Conservation (phyloP, 108 stramenopile genomes). For the Skeletonema grethae region DNA sequence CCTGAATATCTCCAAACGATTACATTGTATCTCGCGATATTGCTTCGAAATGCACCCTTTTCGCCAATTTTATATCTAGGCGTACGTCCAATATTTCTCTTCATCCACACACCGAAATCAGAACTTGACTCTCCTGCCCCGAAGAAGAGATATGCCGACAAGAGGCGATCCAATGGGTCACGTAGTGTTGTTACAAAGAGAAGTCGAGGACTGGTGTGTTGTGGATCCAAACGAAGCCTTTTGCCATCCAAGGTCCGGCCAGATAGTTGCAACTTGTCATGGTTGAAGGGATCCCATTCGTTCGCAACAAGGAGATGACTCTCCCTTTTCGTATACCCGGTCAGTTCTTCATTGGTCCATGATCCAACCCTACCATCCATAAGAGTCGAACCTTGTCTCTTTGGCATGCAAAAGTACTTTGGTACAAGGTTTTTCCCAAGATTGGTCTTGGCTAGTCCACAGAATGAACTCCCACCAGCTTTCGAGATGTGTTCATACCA, state of each 20-base stretch:
- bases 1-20: constrained; percentile 54
- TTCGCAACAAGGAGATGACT: constrained; percentile 35
- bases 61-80: constrained; percentile 10
- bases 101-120: constrained; percentile 27
- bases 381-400: constrained; percentile 5
- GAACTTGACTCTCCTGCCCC: constrained; percentile 18
- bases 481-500: constrained; percentile 57
- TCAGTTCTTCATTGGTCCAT: constrained; percentile 39
- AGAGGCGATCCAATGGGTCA: constrained; percentile 53
- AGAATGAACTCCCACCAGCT: constrained; percentile 54
- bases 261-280: constrained; percentile 10
- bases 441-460: constrained; percentile 40
- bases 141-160: constrained; percentile 57
- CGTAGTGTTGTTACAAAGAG: constrained; percentile 52
- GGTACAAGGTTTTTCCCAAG: constrained; percentile 27
- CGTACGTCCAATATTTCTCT: background rate
- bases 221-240: background rate
- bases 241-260: constrained; percentile 12
- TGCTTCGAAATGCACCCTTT: constrained; percentile 4
- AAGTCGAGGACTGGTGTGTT: constrained; percentile 1
- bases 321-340: background rate
- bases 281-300: constrained; percentile 55
- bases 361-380: constrained; percentile 39
- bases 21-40: constrained; percentile 40
- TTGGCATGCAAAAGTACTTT: constrained; percentile 56